phyloP scores from a whole-genome alignment of 2,329 filamentous ascomycete genomes.

The Paecilomyces sp. region DNA sequence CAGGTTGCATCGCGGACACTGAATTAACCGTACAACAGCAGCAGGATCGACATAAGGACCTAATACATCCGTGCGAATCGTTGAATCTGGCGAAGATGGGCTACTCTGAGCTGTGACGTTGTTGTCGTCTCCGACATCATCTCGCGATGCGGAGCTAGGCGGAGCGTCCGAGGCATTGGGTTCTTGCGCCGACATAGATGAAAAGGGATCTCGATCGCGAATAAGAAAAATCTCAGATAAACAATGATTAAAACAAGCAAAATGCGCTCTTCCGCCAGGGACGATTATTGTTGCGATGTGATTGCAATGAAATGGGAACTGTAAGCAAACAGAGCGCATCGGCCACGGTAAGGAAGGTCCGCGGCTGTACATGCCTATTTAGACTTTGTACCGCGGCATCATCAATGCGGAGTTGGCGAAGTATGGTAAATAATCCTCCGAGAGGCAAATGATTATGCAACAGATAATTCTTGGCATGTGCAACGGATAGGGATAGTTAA shows the following conservation, averaged over 20 bases:
- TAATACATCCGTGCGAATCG: background rate
- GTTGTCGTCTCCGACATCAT: background rate
- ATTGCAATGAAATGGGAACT: background rate
- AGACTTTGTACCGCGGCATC: too few relatives aligned
- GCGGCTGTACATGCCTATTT: too few relatives aligned
- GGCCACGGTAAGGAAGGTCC: background rate
- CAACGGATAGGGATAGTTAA: too few relatives aligned
- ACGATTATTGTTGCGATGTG: background rate
- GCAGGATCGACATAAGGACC: slow-evolving; percentile 21
- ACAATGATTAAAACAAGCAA: background rate
- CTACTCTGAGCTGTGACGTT: background rate
- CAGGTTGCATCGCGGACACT: slow-evolving; percentile 67
- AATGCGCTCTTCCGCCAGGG: background rate
- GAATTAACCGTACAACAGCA: slow-evolving; percentile 63
- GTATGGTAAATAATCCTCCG: too few relatives aligned
- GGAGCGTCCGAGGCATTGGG: background rate
- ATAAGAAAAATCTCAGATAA: too few relatives aligned
- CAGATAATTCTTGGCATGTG: too few relatives aligned
- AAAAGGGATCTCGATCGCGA: background rate
- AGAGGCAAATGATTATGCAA: too few relatives aligned
- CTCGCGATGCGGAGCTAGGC: background rate
- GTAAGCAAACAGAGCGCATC: background rate
- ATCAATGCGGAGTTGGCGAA: too few relatives aligned
- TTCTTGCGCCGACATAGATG: background rate
- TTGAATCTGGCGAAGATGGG: background rate